Evolutionary conservation across 2,329 filamentous ascomycete species (phyloP).

Genomic region (Colletotrichum kahawae): DNA sequence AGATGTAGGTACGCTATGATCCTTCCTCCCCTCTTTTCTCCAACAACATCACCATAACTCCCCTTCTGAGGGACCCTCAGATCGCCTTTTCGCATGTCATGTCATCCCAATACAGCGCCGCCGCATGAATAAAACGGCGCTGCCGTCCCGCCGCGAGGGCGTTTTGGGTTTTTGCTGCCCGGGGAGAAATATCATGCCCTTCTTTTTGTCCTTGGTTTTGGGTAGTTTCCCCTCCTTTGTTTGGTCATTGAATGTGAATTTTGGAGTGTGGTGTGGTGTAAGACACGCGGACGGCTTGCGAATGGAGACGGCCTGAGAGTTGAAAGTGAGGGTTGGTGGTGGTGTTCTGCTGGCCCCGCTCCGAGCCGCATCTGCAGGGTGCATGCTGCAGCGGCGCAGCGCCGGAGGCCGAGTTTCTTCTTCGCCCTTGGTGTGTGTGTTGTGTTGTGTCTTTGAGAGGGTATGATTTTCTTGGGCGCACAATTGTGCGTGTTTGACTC

Average conservation of each 20-base stretch:
- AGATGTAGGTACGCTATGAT: neutral
- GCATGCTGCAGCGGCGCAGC: neutral
- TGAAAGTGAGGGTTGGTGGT: neutral
- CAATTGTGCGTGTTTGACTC: neutral
- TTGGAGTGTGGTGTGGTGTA: neutral
- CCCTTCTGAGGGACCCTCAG: neutral
- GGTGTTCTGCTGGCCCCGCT: neutral
- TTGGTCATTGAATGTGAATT: neutral
- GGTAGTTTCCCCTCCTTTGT: neutral
- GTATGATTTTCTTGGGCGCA: neutral
- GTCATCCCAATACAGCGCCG: neutral
- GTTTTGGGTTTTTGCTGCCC: neutral
- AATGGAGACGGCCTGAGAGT: neutral
- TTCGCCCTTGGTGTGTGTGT: neutral
- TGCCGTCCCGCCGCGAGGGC: neutral
- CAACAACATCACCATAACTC: neutral
- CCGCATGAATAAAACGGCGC: neutral
- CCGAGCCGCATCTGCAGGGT: neutral
- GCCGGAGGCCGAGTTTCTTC: neutral
- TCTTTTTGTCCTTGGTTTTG: no score
- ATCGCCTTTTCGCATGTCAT: neutral
- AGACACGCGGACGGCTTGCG: neutral
- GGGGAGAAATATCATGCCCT: neutral
- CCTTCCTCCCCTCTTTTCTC: neutral
- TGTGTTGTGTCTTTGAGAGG: fast-evolving